Evolutionary conservation across 2,329 filamentous ascomycete species (phyloP), one percentile per base, ranked within the genome.

Genomic region (Fusarium equiseti): DNA sequence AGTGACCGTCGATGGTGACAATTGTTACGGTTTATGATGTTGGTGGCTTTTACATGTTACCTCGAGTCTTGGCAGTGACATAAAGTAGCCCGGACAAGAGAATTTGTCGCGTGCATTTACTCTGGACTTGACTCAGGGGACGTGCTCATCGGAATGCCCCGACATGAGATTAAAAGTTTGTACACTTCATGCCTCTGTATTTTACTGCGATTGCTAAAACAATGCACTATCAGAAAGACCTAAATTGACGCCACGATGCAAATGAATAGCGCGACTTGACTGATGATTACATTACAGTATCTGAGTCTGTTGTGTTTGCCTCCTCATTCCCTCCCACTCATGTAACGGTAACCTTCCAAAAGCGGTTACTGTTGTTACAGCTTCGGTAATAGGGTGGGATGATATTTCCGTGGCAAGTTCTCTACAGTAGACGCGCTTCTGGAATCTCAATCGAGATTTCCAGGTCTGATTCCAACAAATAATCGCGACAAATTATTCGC

Each of bases 291-390:
- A 16, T 8, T 16, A 6, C 11, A 50, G 8, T 15, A 8, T 31
- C n/a, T 22, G 6, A 7, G 6, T 50, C 16, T 35, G 7, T n/a
- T 50, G 46, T 51, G 46, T 51, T 51, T 35, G 49, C 49, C 49
- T 51, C 49, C 12, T 51, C 31, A 20, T 51, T 26, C 40, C 45
- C 45, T 31, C 10, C 20, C 40, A 35, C 8, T 43, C 65, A 72
- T 72, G 69, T 44, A 72, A 67, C 69, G 12, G 69, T 60, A 70
- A 72, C 69, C 65, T 72, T 72, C 69, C 69, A 63, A 70, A 59
- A 58, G 2, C 11, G 49, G 68, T 45, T 55, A 66, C 29, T 22
- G 8, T 8, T 4, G 53, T 42, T 42, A 26, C 40, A 52, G 44
- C 20, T 31, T 20, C 51, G 69, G 65, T 8, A 70, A 72, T 70